Evolutionary conservation across 2,329 filamentous ascomycete genomes (phyloP), one percentile per base, ranked within the genome.

Genomic region (Neofusicoccum parvum): DNA sequence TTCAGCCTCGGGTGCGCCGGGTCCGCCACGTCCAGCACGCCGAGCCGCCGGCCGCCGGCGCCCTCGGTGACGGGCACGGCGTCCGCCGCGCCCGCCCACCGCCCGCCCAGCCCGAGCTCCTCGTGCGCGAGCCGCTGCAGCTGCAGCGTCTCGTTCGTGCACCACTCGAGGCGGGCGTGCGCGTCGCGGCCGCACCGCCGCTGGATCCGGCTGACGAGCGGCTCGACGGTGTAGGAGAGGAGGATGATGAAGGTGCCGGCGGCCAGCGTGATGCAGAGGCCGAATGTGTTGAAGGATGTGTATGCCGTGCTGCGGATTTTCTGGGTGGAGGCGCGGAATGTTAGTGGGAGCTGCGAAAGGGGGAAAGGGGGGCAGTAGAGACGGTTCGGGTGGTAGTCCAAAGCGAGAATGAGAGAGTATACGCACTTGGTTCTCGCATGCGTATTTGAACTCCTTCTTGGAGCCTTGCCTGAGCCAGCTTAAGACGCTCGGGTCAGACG

Each of bases 211-310:
- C 53, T 41, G 2, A 62, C 58, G 15, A 64, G 15, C 1, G 11
- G 39, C 0, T 67, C 64, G n/a, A 70, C 43, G 9, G 60, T 39
- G 12, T 46, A 23, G 50, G 66, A 67, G 11, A 72, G 64, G 7
- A 70, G 46, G 34, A 74, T 71, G 41, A 72, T 56, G 17, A 72
- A 11, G 10, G 56, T 49, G 46, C 72, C 71, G 9, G 70, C 62
- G 17, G 53, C 54, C 12, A 74, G 65, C 5, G 70, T 72, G 3
- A 72, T 65, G 12, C 48, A 53, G 68, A 74, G 69, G 14, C 71
- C 71, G 11, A 74, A 69, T 34, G 73, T 65, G 34, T 62, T 67
- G 41, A 59, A 59, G 41, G 39, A 46, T 46, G 68, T 67, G 67
- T 71, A 68, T 23, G 46, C 56, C 4, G 50, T 49, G 36, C 65